Evolutionary conservation across 306 rosid species (phyloP).

Genomic region (Gastrolobium bilobum): DNA sequence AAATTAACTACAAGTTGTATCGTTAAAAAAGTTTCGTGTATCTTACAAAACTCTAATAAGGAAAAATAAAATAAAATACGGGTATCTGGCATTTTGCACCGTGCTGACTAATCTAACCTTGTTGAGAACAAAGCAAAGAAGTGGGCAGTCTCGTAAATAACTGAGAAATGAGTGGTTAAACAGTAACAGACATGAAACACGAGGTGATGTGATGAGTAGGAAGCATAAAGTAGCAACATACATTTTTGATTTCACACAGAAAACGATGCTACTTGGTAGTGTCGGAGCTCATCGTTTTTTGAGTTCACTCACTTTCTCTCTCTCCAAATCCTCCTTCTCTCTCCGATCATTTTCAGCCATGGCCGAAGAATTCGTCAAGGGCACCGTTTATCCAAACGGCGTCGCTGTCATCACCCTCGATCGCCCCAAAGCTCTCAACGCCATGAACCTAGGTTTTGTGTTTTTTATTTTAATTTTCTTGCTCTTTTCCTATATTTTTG

Average conservation of each 20-base stretch:
- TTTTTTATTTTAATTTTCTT: neutral
- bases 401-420: slow-evolving; percentile 92
- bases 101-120: no score
- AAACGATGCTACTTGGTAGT: slow-evolving; percentile 57
- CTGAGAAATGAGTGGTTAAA: neutral
- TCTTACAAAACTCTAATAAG: no score
- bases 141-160: neutral
- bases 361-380: slow-evolving; percentile 93
- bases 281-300: slow-evolving; percentile 53
- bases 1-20: no score
- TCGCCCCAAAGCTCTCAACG: slow-evolving; percentile 99
- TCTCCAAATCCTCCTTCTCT: slow-evolving; percentile 42
- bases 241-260: neutral
- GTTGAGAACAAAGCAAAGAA: no score
- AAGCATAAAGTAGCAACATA: neutral
- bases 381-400: slow-evolving; percentile 80
- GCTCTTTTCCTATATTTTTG: neutral
- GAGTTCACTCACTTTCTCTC: slow-evolving; percentile 43
- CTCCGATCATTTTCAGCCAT: slow-evolving; percentile 70
- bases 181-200: neutral
- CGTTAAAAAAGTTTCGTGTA: no score
- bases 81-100: no score
- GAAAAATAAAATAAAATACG: no score
- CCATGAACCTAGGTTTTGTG: slow-evolving; percentile 81
- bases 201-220: neutral